Evolutionary conservation across 495 filamentous ascomycete genomes (phyloP).

Genomic region (Aspergillus nanangensis): DNA sequence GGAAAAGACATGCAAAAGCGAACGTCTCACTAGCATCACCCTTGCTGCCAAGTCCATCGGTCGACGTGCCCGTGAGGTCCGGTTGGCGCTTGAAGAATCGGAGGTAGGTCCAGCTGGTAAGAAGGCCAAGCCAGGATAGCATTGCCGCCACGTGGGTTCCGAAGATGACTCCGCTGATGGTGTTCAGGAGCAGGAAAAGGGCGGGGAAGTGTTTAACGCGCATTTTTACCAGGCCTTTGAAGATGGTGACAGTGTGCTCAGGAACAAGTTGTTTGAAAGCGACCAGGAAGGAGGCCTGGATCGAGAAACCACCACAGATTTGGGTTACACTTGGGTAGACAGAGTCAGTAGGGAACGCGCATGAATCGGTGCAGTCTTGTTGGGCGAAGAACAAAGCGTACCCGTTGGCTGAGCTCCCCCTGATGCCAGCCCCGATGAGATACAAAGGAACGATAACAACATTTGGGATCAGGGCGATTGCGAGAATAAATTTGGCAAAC

Average conservation of each 20-base stretch:
- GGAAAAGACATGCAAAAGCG: slow-evolving; percentile 91
- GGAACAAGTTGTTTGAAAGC: slow-evolving; percentile 98
- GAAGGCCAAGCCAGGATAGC: slow-evolving; percentile 74
- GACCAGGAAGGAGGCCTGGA: slow-evolving; percentile 93
- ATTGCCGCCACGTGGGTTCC: slow-evolving; percentile 82
- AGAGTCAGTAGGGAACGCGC: slow-evolving; percentile 21
- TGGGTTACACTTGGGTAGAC: slow-evolving; percentile 47
- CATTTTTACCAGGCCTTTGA: slow-evolving; percentile 80
- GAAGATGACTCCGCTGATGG: slow-evolving; percentile 71
- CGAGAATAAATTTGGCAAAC: slow-evolving; percentile 83
- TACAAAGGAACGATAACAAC: slow-evolving; percentile 66
- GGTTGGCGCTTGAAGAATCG: slow-evolving; percentile 90
- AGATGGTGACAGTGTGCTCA: slow-evolving; percentile 94
- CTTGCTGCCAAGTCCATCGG: slow-evolving; percentile 47
- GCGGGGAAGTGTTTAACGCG: slow-evolving; percentile 93
- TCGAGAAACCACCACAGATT: slow-evolving; percentile 80
- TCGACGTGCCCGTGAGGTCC: slow-evolving; percentile 49
- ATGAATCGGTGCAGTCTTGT: slow-evolving; percentile 19
- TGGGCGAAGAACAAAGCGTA: slow-evolving; percentile 41
- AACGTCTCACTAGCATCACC: slow-evolving; percentile 96
- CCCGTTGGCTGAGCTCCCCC: slow-evolving; percentile 62
- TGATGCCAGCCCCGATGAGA: slow-evolving; percentile 65
- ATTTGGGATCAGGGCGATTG: slow-evolving; percentile 77
- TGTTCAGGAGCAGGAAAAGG: slow-evolving; percentile 75
- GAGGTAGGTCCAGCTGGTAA: slow-evolving; percentile 91